Base-by-base conservation (phyloP, 805 yeast genomes). In the Wickerhamiella domercqiae region DNA sequence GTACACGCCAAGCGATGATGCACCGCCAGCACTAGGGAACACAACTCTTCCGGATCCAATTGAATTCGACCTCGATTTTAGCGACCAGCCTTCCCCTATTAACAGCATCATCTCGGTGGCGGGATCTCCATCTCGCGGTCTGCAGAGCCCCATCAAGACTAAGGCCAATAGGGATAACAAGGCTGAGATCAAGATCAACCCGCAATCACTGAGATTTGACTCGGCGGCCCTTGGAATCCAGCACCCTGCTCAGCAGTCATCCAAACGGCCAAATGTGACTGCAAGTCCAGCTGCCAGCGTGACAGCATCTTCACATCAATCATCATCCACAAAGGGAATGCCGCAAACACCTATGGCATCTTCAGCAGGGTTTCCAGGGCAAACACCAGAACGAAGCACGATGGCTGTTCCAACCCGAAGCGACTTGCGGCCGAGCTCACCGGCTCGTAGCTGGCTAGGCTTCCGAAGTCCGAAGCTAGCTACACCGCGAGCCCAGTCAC, bases 331-430 rank as follows among this genome's bases (percentile, higher is more conserved):
- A 9, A 13, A 9, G 13, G 9, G 9, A 9, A 24, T 9, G 9
- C 26, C 26, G 13, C 9, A 9, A 9, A 24, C 9, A 9, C 26
- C 26, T 9, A 24, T 24, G 26, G 26, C 26, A 9, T 9, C 13
- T 9, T 9, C 26, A 9, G n/a, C n/a, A n/a, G n/a, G n/a, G n/a
- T n/a, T n/a, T n/a, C n/a, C 16, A n/a, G 30, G 16, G 7, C 30
- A 28, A 15, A 30, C 33, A 5, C 33, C 33, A 5, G 33, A 30
- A 30, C 33, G 33, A 7, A n/a, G 21, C 5, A 18, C 33, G 11
- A 26, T 42, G 18, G 24, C 16, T 17, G 37, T 44, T 7, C 48
- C 48, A 9, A 34, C n/a, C 34, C 41, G 48, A 26, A 43, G 46
- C 21, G 39, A 37, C 24, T 39, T 43, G 24, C 38, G 48, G 9